These are phyloP conservation scores for Aspergillus felis DNA, from an alignment of 2,329 filamentous ascomycete genomes.

Conservation along the genomic window DNA sequence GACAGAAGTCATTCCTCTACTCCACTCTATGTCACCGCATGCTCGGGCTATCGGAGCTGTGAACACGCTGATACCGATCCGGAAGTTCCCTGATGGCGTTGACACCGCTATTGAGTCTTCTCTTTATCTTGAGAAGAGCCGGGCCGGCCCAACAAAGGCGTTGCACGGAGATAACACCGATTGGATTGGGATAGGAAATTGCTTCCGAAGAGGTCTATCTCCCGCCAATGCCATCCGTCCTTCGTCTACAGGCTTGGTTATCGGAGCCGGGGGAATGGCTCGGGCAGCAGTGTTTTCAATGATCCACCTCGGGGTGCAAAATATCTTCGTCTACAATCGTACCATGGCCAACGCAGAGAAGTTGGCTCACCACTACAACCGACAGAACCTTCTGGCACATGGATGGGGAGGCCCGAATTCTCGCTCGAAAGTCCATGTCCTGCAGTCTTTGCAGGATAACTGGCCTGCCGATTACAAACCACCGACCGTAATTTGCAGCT, in stretches of 20 bases:
- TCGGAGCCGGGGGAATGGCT: constrained; percentile 56
- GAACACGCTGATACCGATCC: constrained; percentile 71
- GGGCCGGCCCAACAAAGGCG: constrained; percentile 62
- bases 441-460: constrained; percentile 25
- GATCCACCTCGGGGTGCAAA: constrained; percentile 36
- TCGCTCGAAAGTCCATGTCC: constrained; percentile 24
- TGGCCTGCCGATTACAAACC: constrained; percentile 34
- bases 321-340: constrained; percentile 38
- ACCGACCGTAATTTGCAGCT: constrained; percentile 37
- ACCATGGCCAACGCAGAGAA: constrained; percentile 33
- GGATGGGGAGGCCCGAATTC: constrained; percentile 13
- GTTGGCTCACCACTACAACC: constrained; percentile 35
- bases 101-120: constrained; percentile 56
- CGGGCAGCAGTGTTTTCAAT: constrained; percentile 40
- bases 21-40: constrained; percentile 66
- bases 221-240: constrained; percentile 64
- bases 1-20: constrained; percentile 62
- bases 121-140: constrained; percentile 56
- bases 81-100: constrained; percentile 52
- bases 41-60: constrained; percentile 71
- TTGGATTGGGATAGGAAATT: constrained; percentile 74
- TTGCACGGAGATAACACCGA: constrained; percentile 78
- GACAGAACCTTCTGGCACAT: constrained; percentile 23
- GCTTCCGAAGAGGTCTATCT: constrained; percentile 67
- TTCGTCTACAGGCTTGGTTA: constrained; percentile 54